Conservation (phyloP, 2,329 filamentous ascomycete species). For the Phyllosticta citribraziliensis region DNA sequence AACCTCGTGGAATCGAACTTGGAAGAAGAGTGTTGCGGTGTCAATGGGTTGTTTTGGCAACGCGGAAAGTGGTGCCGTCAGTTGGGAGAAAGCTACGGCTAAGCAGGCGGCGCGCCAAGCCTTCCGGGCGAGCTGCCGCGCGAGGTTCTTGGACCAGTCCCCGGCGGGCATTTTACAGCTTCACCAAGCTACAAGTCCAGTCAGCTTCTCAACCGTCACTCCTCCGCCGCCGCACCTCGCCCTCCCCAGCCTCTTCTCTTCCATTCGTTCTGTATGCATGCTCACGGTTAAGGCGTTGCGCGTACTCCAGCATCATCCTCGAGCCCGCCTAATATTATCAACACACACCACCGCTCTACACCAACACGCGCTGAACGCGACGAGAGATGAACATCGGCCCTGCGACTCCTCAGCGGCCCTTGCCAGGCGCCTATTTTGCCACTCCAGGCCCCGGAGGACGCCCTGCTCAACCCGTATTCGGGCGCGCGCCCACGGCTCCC, state of each 20-base stretch:
- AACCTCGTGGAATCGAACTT: neutral
- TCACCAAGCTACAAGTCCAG: neutral
- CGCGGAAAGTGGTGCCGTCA: neutral
- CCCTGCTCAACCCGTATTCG: conserved; percentile 5
- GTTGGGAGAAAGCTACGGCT: neutral
- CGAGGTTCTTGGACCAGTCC: neutral
- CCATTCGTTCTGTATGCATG: conserved; percentile 4
- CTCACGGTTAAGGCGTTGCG: neutral
- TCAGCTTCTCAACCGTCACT: neutral
- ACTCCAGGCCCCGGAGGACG: conserved; percentile 45
- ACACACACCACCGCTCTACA: neutral
- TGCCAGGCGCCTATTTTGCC: conserved; percentile 67
- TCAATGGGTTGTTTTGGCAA: neutral
- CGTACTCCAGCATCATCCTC: conserved; percentile 1
- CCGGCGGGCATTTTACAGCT: neutral
- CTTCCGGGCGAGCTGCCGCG: neutral
- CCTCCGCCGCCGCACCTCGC: conserved; percentile 1
- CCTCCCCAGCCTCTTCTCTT: conserved; percentile 1
- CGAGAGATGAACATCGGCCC: conserved; percentile 15
- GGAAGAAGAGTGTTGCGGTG: neutral
- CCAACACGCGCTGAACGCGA: conserved; percentile 7
- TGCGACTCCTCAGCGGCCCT: conserved; percentile 57
- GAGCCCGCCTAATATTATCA: conserved; percentile 3
- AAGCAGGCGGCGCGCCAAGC: neutral
- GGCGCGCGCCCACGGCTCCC: conserved; percentile 6